Conservation (phyloP, 1,284 basidiomycete species). For the Trametes hirsuta region DNA sequence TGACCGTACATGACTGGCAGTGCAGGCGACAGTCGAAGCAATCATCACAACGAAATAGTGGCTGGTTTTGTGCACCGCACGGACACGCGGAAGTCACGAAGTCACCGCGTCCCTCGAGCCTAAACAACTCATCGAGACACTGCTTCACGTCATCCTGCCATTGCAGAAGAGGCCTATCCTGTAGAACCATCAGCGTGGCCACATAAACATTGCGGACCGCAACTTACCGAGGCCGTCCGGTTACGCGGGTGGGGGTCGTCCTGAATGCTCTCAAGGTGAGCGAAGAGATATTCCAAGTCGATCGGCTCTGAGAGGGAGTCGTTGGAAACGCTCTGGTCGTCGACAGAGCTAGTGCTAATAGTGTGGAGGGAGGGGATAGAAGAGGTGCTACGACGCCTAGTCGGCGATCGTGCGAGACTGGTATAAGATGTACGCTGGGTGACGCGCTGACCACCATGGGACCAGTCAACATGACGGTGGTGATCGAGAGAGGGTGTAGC, state of each 20-base stretch:
- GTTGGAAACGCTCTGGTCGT: neutral
- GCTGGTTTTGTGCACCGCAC: neutral
- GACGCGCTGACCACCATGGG: neutral
- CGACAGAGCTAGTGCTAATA: neutral
- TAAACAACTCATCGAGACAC: slow-evolving; percentile 3
- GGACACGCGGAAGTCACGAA: neutral
- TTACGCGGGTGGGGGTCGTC: neutral
- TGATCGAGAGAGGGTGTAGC: neutral
- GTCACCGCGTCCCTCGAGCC: slow-evolving; percentile 6
- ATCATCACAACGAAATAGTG: slow-evolving; percentile 11
- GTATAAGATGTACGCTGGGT: slow-evolving; percentile 1
- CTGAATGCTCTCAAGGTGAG: neutral
- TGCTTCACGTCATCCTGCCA: slow-evolving; percentile 3
- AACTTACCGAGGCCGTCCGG: slow-evolving; percentile 8
- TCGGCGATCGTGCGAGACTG: neutral
- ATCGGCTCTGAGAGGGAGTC: neutral
- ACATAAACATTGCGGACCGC: neutral
- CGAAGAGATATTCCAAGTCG: neutral
- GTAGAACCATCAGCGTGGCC: neutral
- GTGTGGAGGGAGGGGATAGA: neutral
- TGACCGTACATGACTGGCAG: slow-evolving; percentile 9
- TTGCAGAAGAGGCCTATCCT: slow-evolving; percentile 12
- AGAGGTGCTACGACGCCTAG: neutral
- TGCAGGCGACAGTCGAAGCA: slow-evolving; percentile 6
- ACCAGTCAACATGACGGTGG: neutral